Evolutionary conservation across 495 filamentous ascomycete species (phyloP).

Genomic region (Hypoxylon fragiforme): DNA sequence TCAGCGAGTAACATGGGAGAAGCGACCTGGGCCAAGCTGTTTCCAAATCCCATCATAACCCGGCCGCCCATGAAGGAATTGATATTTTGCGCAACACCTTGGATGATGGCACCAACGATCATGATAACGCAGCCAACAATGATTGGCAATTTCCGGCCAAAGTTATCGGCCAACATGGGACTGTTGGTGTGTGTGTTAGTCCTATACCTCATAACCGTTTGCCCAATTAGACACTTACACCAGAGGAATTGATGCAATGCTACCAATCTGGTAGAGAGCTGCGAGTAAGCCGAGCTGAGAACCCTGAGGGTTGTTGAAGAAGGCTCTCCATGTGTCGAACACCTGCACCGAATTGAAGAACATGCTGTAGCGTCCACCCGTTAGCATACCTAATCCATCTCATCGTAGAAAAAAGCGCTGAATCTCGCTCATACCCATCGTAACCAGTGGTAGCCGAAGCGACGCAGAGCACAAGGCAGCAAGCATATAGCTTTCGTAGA

Average conservation of each 20-base stretch:
- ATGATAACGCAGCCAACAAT: constrained; percentile 65
- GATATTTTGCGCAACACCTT: constrained; percentile 54
- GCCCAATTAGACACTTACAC: constrained; percentile 51
- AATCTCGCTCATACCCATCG: constrained; percentile 53
- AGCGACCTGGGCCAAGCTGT: constrained; percentile 61
- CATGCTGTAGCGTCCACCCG: constrained; percentile 42
- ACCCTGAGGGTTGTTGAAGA: constrained; percentile 56
- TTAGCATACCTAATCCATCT: constrained; percentile 9
- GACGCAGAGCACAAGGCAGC: constrained; percentile 59
- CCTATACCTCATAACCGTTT: background rate
- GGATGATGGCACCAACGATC: constrained; percentile 62
- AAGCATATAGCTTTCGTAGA: constrained; percentile 64
- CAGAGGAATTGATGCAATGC: constrained; percentile 63
- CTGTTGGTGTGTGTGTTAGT: constrained; percentile 39
- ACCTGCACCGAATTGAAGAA: constrained; percentile 60
- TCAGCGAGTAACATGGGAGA: constrained; percentile 68
- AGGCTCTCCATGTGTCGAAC: constrained; percentile 53
- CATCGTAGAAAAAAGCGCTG: background rate
- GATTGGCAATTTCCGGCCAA: constrained; percentile 64
- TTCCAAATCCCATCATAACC: constrained; percentile 61
- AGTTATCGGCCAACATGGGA: constrained; percentile 62
- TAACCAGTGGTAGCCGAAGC: constrained; percentile 69
- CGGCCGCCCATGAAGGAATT: constrained; percentile 48
- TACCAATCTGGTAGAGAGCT: constrained; percentile 70
- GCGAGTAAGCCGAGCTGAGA: constrained; percentile 63